Conservation (phyloP, 495 filamentous ascomycete species). For the Aspergillus sclerotiicarbonarius region DNA sequence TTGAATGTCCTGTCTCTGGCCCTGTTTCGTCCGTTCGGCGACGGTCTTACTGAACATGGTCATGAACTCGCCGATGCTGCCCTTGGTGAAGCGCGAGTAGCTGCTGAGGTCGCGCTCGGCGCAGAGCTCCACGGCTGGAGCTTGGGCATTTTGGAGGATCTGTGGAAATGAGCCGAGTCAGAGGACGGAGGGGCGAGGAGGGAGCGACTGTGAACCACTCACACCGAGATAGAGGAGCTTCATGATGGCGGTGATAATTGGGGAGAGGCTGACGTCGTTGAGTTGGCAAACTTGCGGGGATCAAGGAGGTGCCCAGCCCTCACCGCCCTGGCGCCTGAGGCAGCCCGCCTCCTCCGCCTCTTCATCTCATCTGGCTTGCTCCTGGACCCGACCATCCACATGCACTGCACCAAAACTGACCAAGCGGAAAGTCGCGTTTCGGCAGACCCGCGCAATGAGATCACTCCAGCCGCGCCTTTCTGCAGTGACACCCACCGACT, state of each 20-base stretch:
- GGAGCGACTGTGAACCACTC: slow-evolving; percentile 28
- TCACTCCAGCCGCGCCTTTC: too few species aligned
- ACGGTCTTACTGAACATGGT: slow-evolving; percentile 57
- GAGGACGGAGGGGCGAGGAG: slow-evolving; percentile 3
- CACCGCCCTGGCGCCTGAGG: slow-evolving; percentile 13
- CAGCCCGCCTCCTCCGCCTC: neutral
- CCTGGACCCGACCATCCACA: too few species aligned
- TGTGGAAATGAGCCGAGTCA: slow-evolving; percentile 32
- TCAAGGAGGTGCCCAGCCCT: neutral
- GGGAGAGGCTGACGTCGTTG: slow-evolving; percentile 16
- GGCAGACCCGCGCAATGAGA: too few species aligned
- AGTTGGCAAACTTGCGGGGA: slow-evolving; percentile 11
- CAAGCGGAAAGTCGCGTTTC: too few species aligned
- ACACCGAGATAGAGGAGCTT: slow-evolving; percentile 94
- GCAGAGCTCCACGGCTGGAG: slow-evolving; percentile 78
- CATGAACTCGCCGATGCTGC: slow-evolving; percentile 51
- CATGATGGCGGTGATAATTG: slow-evolving; percentile 56
- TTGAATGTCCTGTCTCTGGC: slow-evolving; percentile 86
- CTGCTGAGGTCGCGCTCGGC: slow-evolving; percentile 76
- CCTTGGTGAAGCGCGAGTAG: slow-evolving; percentile 77
- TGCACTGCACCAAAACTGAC: too few species aligned
- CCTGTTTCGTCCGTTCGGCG: slow-evolving; percentile 81
- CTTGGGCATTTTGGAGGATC: slow-evolving; percentile 77
- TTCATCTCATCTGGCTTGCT: too few species aligned
- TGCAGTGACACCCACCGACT: too few species aligned